Conservation (phyloP, 2,329 filamentous ascomycete genomes). For the Dactylonectria estremocensis region DNA sequence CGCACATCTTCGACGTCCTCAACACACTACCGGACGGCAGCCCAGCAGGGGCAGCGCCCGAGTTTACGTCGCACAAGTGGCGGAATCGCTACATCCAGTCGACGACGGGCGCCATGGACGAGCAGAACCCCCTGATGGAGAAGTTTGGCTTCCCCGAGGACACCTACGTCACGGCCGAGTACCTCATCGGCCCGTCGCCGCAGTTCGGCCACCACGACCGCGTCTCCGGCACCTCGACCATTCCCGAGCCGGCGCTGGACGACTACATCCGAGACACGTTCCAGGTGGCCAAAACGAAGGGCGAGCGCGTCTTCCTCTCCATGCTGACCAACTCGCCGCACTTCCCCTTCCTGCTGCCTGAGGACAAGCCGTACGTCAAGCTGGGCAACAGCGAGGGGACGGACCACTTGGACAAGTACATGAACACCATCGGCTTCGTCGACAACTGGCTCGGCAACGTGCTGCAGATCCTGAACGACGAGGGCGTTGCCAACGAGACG, state of each 20-base stretch:
- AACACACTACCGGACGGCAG: constrained; percentile 9
- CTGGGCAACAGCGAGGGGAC: not conserved
- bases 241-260: constrained; percentile 46
- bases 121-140: constrained; percentile 46
- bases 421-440: constrained; percentile 48
- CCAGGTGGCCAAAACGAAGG: constrained; percentile 43
- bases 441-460: constrained; percentile 48
- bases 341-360: not conserved
- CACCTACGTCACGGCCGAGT: constrained; percentile 43
- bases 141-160: constrained; percentile 47
- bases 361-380: not conserved
- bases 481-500: constrained; percentile 50
- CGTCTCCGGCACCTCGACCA: constrained; percentile 36
- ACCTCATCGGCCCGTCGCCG: constrained; percentile 24
- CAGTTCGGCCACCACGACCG: not conserved
- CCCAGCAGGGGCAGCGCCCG: not conserved
- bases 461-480: constrained; percentile 45
- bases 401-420: constrained; percentile 33
- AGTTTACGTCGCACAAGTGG: constrained; percentile 42
- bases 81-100: constrained; percentile 48
- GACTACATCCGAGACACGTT: constrained; percentile 50
- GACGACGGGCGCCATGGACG: constrained; percentile 49
- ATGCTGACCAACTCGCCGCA: not conserved
- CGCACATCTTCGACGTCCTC: constrained; percentile 52
- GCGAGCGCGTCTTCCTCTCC: constrained; percentile 51